Percentiles rank a stretch among this genome's conserved stretches.
Conservation (phyloP, 306 rosid genomes). For the barrel medic (Medicago truncatula) region MtrunA17r5.0-ANR NC_053046.1:44360001-44360500, state of each 20-base stretch:
- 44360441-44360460: neutral
- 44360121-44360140: neutral
- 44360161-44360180: conserved; percentile 4
- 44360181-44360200: neutral
- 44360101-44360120: neutral
- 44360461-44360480: neutral
- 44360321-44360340: conserved; percentile 62
- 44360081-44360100: neutral
- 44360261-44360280: conserved; percentile 15
- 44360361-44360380: neutral
- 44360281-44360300: conserved; percentile 67
- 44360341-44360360: conserved; percentile 56
- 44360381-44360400: conserved; percentile 20
- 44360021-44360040: conserved; percentile 5
- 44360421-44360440: neutral
- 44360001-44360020: conserved; percentile 5
- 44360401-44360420: no score
- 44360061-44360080: conserved; percentile 8
- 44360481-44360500: neutral
- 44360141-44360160: conserved; percentile 16
- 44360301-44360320: conserved; percentile 85
- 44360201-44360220: neutral
- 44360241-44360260: neutral
- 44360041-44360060: conserved; percentile 20
- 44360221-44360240: neutral